A percentile compares a stretch with the other conserved stretches of the same genome.
Conservation (phyloP, 83 land plant species). For the Diphasiastrum complanatum region DNA sequence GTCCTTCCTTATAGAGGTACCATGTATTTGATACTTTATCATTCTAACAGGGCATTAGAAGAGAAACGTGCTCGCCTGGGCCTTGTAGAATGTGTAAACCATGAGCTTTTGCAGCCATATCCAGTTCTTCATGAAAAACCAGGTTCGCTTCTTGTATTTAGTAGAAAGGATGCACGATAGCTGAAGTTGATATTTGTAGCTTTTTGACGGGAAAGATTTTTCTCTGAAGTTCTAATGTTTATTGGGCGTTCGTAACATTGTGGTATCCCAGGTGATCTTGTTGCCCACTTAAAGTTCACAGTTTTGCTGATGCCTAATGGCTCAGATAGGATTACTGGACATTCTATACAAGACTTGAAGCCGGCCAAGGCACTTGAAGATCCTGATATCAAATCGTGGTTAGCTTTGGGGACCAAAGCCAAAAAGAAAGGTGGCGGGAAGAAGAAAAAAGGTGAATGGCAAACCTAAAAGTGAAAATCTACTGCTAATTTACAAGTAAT, state of each 20-base stretch:
- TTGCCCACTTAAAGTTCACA: slow-evolving; percentile 85
- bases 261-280: slow-evolving; percentile 63
- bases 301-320: slow-evolving; percentile 96
- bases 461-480: too few species aligned
- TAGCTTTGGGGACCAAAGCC: slow-evolving; percentile 80
- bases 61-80: slow-evolving; percentile 96
- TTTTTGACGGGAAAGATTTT: background rate
- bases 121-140: slow-evolving; percentile 97
- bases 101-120: slow-evolving; percentile 90
- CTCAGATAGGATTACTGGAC: slow-evolving; percentile 80
- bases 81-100: slow-evolving; percentile 94
- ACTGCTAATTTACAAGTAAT: too few species aligned
- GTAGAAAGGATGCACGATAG: background rate
- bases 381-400: slow-evolving; percentile 92
- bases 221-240: background rate
- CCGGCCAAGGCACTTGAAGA: slow-evolving; percentile 61
- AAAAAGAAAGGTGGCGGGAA: slow-evolving; percentile 97
- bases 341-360: slow-evolving; percentile 69
- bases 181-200: background rate
- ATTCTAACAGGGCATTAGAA: slow-evolving; percentile 60
- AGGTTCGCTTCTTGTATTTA: slow-evolving; percentile 33
- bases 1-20: background rate
- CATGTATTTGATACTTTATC: background rate
- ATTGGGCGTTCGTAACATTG: background rate
- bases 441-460: slow-evolving; percentile 99